Percentiles rank a stretch among this genome's conserved stretches.
These are phyloP conservation scores for Peziza echinospora DNA, from an alignment of 495 filamentous ascomycete genomes.

Conservation along the genomic window DNA sequence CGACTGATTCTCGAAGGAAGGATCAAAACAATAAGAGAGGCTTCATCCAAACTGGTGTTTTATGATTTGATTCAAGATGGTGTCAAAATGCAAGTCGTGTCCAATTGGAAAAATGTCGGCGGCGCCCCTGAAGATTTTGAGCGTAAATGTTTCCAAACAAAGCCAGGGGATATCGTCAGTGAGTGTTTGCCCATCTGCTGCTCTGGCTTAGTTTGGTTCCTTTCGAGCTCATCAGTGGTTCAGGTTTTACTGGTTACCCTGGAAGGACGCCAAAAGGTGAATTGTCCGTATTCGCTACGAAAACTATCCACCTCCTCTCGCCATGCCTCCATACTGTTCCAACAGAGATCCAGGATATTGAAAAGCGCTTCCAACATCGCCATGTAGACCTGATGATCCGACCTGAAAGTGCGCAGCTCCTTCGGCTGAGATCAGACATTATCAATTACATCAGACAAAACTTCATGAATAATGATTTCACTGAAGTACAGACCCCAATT, in stretches of 20 bases:
- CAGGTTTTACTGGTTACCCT: slow-evolving; percentile 48
- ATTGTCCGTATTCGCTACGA: slow-evolving; percentile 45
- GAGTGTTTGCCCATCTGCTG: slow-evolving; percentile 21
- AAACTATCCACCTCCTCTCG: slow-evolving; percentile 47
- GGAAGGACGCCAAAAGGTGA: slow-evolving; percentile 53
- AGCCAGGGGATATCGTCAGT: slow-evolving; percentile 61
- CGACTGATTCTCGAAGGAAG: slow-evolving; percentile 33
- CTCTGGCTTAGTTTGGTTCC: slow-evolving; percentile 1
- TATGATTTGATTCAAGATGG: slow-evolving; percentile 55
- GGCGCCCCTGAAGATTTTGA: slow-evolving; percentile 33
- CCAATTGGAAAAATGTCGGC: slow-evolving; percentile 37
- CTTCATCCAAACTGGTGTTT: slow-evolving; percentile 53
- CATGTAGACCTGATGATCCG: slow-evolving; percentile 73
- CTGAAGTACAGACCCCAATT: slow-evolving; percentile 80
- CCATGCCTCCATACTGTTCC: slow-evolving; percentile 61
- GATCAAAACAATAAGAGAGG: slow-evolving; percentile 23
- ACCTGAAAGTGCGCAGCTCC: slow-evolving; percentile 36
- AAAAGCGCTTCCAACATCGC: slow-evolving; percentile 41
- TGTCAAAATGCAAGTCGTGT: slow-evolving; percentile 47
- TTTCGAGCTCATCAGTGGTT: slow-evolving; percentile 8
- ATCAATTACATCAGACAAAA: slow-evolving; percentile 52
- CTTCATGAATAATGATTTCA: slow-evolving; percentile 45
- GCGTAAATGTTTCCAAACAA: slow-evolving; percentile 32
- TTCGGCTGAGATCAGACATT: slow-evolving; percentile 53
- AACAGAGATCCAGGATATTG: slow-evolving; percentile 34